Evolutionary conservation across 108 stramenopile genomes (phyloP), one percentile per base, ranked within the genome.

Genomic region (Cyclotella kingstonii): DNA sequence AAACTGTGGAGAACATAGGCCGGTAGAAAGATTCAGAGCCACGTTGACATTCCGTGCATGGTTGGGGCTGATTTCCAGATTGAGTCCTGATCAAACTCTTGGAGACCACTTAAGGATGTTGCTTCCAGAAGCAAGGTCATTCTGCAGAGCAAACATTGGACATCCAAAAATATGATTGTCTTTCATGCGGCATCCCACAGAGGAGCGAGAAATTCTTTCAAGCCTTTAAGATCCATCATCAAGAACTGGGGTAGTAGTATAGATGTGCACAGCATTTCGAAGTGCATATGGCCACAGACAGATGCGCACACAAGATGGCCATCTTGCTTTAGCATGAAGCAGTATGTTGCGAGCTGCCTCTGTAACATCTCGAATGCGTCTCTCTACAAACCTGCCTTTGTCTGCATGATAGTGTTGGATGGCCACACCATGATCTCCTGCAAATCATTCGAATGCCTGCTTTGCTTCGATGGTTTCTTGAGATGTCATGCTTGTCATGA

Each of bases 1-100:
- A 12, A 44, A 44, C 38, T 74, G 78, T 18, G 78, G 78, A 42
- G 67, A 63, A 7, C 68, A 8, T 61, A 21, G n/a, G 72, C 78
- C 8, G 72, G 73, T 6, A 11, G n/a, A 33, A 0, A 47, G 56
- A 39, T 59, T 70, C 27, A 74, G 50, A 6, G 65, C 63, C 21
- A 79, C 18, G 25, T 35, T 15, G 0, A 63, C 63, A 39, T 52
- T 63, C 3, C 50, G 5, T n/a, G 63, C 43, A 44, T 63, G 62
- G 1, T 3, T 25, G 15, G 62, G 62, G 5, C 19, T 29, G 31
- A 23, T 31, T 2, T 48, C 60, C 11, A 44, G 43, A 12, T 44
- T 44, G 43, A 44, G 17, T 4, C 43, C 43, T 12, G 19, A 18
- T 15, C 43, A 18, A 9, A 18, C 43, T 44, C 43, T 5, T 9